Conservation (phyloP, 345 rosid genomes). For the Lumnitzera littorea region DNA sequence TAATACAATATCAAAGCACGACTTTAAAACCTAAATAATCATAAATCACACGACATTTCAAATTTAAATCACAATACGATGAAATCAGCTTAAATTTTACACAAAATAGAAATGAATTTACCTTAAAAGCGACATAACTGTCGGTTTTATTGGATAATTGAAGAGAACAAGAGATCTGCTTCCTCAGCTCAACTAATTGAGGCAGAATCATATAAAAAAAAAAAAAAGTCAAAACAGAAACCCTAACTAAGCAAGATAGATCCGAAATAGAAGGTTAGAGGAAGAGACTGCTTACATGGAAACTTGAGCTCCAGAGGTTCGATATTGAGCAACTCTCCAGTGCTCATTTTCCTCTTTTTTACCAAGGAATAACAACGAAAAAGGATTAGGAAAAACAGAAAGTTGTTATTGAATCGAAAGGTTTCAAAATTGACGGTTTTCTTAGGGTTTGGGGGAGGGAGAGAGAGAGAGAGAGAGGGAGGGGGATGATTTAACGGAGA, state of each 20-base stretch:
- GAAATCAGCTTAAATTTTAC: no score
- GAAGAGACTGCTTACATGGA: slow-evolving; percentile 33
- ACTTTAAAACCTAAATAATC: no score
- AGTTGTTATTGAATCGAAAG: no score
- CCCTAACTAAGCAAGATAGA: slow-evolving; percentile 1
- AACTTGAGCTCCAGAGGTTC: slow-evolving; percentile 78
- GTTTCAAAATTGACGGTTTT: no score
- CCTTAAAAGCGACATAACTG: slow-evolving; percentile 73
- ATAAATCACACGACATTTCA: no score
- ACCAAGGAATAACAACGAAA: not conserved
- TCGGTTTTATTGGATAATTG: slow-evolving; percentile 63
- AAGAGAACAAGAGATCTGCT: slow-evolving; percentile 84
- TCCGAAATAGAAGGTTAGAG: slow-evolving; percentile 6
- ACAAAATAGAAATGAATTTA: slow-evolving; percentile 7
- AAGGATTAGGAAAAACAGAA: not conserved
- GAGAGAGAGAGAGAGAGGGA: not conserved
- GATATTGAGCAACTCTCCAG: slow-evolving; percentile 65
- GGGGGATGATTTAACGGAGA: not conserved
- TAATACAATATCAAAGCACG: no score
- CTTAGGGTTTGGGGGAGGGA: not conserved
- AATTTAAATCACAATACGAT: no score
- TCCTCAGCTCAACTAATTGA: slow-evolving; percentile 65
- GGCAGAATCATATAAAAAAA: slow-evolving; percentile 4
- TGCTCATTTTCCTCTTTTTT: slow-evolving; percentile 31
- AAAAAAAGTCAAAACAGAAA: slow-evolving; percentile 6